Evolutionary conservation across 1,284 basidiomycete genomes (phyloP).

Genomic region (Boletus subluridellus): DNA sequence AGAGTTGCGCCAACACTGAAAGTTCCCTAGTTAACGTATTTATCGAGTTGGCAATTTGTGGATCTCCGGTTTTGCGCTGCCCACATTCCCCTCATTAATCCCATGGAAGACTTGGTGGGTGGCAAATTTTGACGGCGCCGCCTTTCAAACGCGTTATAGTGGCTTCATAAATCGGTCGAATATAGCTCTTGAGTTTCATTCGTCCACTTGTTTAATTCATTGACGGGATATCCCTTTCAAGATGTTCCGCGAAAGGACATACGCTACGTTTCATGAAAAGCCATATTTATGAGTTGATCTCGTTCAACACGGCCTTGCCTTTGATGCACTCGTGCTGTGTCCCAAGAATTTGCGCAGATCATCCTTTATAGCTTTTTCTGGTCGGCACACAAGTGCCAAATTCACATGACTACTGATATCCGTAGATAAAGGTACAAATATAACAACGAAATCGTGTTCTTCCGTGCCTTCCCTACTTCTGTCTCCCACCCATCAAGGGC

Average conservation of each 20-base stretch:
- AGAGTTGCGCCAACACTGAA: background rate
- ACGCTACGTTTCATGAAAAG: background rate
- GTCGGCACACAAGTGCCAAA: too few species aligned
- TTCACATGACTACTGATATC: background rate
- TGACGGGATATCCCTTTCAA: slow-evolving; percentile 1
- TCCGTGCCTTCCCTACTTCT: background rate
- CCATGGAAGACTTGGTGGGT: background rate
- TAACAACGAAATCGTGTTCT: background rate
- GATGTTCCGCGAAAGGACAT: background rate
- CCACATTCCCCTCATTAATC: background rate
- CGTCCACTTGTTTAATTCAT: background rate
- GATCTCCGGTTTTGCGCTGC: background rate
- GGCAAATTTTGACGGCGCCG: background rate
- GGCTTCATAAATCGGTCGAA: background rate
- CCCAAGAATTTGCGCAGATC: background rate
- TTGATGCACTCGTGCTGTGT: background rate
- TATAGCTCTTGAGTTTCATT: background rate
- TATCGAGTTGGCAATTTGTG: background rate
- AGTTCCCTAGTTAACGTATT: background rate
- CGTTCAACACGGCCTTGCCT: background rate
- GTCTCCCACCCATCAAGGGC: background rate
- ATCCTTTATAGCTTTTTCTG: background rate
- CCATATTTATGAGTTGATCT: background rate
- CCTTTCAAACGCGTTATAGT: background rate
- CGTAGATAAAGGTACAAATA: background rate